These are phyloP conservation scores for Mesembryanthemum crystallinum DNA, from an alignment of 148 eudicot species.

Conservation along the genomic window DNA sequence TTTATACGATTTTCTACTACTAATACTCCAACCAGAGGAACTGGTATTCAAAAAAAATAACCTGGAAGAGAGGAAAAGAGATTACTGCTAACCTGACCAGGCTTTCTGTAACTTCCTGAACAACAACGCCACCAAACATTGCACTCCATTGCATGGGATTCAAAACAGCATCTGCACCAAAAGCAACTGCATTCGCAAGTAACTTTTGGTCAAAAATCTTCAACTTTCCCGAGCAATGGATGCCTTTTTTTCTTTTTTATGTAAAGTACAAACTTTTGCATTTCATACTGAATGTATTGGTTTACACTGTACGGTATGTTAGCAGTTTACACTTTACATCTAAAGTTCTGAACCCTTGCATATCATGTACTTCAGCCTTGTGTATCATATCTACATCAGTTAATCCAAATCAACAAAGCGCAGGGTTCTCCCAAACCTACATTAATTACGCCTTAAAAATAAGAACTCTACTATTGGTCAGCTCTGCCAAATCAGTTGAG, in stretches of 20 bases:
- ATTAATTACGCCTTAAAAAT: slow-evolving; percentile 9
- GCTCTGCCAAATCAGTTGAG: slow-evolving; percentile 6
- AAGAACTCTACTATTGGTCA: slow-evolving; percentile 11
- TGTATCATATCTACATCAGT: slow-evolving; percentile 31
- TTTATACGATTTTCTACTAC: no score
- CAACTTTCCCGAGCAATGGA: no score
- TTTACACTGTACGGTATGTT: slow-evolving; percentile 13
- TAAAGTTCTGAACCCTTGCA: slow-evolving; percentile 17
- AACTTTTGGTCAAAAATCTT: no score
- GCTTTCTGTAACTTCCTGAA: not conserved
- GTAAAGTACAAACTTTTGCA: slow-evolving; percentile 12
- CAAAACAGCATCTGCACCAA: not conserved
- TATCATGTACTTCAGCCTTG: slow-evolving; percentile 20
- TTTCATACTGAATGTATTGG: slow-evolving; percentile 15
- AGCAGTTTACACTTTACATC: slow-evolving; percentile 20
- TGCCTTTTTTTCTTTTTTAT: no score
- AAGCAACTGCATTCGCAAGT: not conserved
- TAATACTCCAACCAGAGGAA: no score
- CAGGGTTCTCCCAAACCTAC: slow-evolving; percentile 20
- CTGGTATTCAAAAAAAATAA: not conserved
- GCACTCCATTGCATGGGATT: not conserved
- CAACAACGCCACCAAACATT: not conserved
- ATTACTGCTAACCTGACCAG: no score
- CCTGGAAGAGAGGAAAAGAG: not conserved
- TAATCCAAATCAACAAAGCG: slow-evolving; percentile 19